Evolutionary conservation across 495 filamentous ascomycete species (phyloP), one percentile per base, ranked within the genome.

Genomic region (Neurospora discreta): DNA sequence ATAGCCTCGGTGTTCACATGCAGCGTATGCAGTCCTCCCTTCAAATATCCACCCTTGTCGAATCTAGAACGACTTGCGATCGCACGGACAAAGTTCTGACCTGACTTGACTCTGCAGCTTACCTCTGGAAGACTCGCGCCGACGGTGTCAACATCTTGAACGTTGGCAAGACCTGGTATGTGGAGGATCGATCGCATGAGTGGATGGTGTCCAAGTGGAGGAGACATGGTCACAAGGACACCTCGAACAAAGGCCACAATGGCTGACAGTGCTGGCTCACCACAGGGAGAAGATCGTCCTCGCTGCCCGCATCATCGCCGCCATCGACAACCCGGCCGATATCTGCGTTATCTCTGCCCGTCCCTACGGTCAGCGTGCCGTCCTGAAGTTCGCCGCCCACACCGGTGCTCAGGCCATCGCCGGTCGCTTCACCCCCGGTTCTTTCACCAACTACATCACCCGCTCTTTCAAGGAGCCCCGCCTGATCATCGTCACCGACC

Each of bases 401-500:
- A 99, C 95, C 77, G 95, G 95, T 84, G 93, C 95, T 81, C 92
- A 93, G 80, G 93, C 95, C 82, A 99, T 99, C 82, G 96, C 95
- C 78, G 95, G 95, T 87, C 94, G 95, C 84, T 99, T 99, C 90
- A 99, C 95, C 81, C 95, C 95, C 80, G 95, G 95, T 89, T 97
- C 96, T 84, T 99, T 99, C 91, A 99, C 95, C 89, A 99, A 99
- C 88, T 99, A 99, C 92, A 99, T 98, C 90, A 99, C 95, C 83
- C 96, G 95, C 81, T 98, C 95, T 78, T 99, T 99, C 92, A 98
- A 98, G 91, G 95, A 99, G 87, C 95, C 95, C 80, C 96, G 95
- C 82, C 90, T 99, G 78, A 98, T 99, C 89, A 89, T 99, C 83
- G 95, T 99, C 81, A 99, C 95, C 84, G 95, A 99, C 83, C 95